Conservation (phyloP, 768 basidiomycete species). For the Phylloporus sp. region DNA sequence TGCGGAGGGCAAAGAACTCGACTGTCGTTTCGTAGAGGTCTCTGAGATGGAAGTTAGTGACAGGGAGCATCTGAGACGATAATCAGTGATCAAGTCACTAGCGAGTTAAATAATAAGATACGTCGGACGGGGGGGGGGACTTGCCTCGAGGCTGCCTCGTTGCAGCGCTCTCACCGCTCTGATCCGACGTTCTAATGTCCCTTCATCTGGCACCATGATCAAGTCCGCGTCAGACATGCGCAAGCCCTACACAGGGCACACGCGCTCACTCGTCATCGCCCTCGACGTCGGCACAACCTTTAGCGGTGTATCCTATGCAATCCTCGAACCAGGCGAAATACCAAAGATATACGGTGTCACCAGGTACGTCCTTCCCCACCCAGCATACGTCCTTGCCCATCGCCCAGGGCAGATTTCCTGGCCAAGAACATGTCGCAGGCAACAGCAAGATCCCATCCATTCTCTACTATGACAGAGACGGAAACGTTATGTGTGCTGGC, state of each 20-base stretch:
- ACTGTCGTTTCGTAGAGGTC: conserved; percentile 51
- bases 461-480: conserved; percentile 67
- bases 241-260: conserved; percentile 66
- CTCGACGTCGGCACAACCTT: conserved; percentile 84
- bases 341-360: conserved; percentile 81
- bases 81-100: conserved; percentile 30
- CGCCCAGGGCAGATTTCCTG: conserved; percentile 57
- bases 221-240: conserved; percentile 60
- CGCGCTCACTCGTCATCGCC: conserved; percentile 68
- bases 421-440: conserved; percentile 82
- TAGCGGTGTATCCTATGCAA: conserved; percentile 79
- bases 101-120: conserved; percentile 9
- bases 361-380: conserved; percentile 41
- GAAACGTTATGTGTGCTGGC: conserved; percentile 66
- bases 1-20: conserved; percentile 54
- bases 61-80: conserved; percentile 43
- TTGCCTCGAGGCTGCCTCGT: conserved; percentile 17
- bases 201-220: conserved; percentile 32
- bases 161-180: not conserved
- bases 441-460: conserved; percentile 81
- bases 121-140: no score
- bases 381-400: conserved; percentile 4
- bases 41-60: conserved; percentile 45
- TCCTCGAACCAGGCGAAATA: conserved; percentile 76
- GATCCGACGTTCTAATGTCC: not conserved